Evolutionary conservation across 2,329 filamentous ascomycete genomes (phyloP).

Genomic region (Westerdykella aurantiaca): DNA sequence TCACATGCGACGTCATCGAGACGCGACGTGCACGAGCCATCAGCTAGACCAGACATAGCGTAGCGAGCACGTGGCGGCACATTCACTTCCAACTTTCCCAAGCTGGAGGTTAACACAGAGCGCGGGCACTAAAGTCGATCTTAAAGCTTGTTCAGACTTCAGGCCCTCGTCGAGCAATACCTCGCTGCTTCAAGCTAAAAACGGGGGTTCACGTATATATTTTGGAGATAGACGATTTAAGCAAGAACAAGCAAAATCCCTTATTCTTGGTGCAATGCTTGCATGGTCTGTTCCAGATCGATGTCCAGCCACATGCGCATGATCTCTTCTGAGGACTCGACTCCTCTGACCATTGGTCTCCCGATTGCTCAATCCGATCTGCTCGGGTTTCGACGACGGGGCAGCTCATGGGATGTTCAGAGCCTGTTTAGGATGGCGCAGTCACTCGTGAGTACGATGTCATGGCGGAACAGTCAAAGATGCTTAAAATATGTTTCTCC

Average conservation of each 20-base stretch:
- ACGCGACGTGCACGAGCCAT: too few species aligned
- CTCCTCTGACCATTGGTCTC: slow-evolving; percentile 5
- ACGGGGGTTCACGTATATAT: too few species aligned
- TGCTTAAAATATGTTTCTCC: neutral
- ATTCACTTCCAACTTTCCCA: too few species aligned
- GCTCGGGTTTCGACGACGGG: slow-evolving; percentile 8
- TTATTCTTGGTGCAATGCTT: slow-evolving; percentile 5
- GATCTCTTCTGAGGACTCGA: slow-evolving; percentile 3
- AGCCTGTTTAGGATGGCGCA: slow-evolving; percentile 7
- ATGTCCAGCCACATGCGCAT: slow-evolving; percentile 4
- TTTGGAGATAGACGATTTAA: slow-evolving; percentile 2
- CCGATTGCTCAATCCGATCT: slow-evolving; percentile 4
- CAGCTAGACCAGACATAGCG: too few species aligned
- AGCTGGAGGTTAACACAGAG: too few species aligned
- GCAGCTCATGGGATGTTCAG: slow-evolving; percentile 8
- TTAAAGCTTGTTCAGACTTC: too few species aligned
- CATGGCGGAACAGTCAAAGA: slow-evolving; percentile 4
- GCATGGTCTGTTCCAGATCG: slow-evolving; percentile 6
- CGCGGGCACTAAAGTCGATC: too few species aligned
- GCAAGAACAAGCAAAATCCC: neutral
- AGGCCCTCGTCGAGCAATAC: too few species aligned
- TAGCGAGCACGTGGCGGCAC: too few species aligned
- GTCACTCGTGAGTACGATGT: slow-evolving; percentile 4
- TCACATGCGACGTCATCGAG: too few species aligned
- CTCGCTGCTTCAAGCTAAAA: too few species aligned